Conservation (phyloP, 257 asterid genomes). For the Solanum megistacrolobum region DNA sequence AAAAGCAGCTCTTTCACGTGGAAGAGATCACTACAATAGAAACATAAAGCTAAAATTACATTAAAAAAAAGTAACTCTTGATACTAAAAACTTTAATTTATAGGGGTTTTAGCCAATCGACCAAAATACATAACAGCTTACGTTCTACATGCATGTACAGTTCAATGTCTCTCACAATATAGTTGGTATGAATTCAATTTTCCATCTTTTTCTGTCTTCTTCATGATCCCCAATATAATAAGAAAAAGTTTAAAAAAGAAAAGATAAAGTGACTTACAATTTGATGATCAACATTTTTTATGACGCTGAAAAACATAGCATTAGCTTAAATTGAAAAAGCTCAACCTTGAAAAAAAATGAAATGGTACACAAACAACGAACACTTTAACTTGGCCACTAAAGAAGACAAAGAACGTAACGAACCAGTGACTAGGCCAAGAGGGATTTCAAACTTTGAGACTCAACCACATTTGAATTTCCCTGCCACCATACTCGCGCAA, state of each 20-base stretch:
- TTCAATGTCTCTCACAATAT: neutral
- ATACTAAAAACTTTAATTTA: neutral
- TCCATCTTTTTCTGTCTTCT: neutral
- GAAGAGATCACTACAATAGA: neutral
- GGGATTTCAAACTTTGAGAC: neutral
- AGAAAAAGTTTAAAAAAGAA: neutral
- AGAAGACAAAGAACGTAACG: neutral
- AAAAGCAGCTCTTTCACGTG: neutral
- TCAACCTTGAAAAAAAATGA: neutral
- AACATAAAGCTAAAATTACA: neutral
- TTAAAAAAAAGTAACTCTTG: neutral
- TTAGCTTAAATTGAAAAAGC: neutral
- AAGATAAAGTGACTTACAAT: neutral
- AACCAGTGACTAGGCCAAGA: neutral
- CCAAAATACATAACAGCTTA: neutral
- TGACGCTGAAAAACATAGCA: neutral
- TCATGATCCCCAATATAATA: neutral
- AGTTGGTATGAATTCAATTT: neutral
- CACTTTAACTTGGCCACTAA: neutral
- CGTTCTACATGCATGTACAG: neutral
- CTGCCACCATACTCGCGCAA: neutral
- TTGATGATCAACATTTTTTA: neutral
- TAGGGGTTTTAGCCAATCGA: neutral
- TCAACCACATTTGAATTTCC: neutral
- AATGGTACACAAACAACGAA: neutral